A percentile compares a stretch with the other conserved stretches of the same genome.
Evolutionary conservation across 768 basidiomycete genomes (phyloP).

Genomic region (Boletus vermiculosoides): DNA sequence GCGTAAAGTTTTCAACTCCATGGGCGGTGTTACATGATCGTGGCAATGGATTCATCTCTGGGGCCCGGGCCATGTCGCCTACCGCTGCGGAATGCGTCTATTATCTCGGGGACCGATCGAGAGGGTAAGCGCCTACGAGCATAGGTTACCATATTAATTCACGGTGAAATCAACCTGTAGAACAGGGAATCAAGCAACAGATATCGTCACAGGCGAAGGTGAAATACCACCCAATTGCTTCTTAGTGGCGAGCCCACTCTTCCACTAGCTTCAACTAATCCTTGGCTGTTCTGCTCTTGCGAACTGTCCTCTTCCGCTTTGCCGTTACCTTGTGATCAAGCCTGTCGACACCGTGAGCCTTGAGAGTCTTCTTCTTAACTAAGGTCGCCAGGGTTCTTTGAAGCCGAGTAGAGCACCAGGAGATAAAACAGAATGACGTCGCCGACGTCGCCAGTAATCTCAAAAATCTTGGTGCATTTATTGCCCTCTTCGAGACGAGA

Average conservation of each 20-base stretch:
- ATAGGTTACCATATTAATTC: neutral
- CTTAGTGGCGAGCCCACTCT: no score
- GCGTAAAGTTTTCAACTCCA: neutral
- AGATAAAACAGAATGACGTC: neutral
- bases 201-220: no score
- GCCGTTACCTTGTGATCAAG: no score
- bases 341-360: no score
- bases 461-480: neutral
- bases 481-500: constrained; percentile 3
- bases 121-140: neutral
- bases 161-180: no score
- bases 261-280: neutral
- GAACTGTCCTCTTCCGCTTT: no score
- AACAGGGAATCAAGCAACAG: no score
- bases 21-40: neutral
- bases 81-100: neutral
- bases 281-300: no score
- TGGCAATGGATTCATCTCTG: neutral
- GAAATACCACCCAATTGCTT: no score
- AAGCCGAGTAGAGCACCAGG: neutral
- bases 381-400: neutral
- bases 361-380: no score
- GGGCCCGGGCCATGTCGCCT: neutral
- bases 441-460: neutral
- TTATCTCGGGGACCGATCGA: neutral